Conservation (phyloP, 139 green algal genomes). For the Picochlorum sp. region DNA sequence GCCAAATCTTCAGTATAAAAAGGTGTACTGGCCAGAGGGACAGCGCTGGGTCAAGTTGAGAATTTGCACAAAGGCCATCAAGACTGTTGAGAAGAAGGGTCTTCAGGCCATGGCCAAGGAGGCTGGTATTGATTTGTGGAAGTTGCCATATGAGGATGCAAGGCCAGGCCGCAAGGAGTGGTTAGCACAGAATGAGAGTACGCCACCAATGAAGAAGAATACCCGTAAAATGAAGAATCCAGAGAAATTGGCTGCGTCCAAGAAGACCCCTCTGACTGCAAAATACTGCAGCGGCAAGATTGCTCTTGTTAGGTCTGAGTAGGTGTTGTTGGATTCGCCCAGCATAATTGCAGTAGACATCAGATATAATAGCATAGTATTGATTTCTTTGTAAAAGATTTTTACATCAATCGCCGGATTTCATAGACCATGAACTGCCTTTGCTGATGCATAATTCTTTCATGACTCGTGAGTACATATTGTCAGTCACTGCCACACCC, state of each 20-base stretch:
- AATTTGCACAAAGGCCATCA: conserved; percentile 65
- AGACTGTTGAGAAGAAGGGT: conserved; percentile 83
- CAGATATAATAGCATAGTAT: conserved; percentile 2
- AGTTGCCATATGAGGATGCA: conserved; percentile 68
- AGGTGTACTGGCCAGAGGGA: conserved; percentile 52
- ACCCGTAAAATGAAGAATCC: conserved; percentile 79
- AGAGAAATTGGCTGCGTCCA: conserved; percentile 73
- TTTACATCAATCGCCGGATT: conserved; percentile 8
- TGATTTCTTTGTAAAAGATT: background rate
- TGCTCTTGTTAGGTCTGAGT: conserved; percentile 20
- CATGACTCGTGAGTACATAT: conserved; percentile 28
- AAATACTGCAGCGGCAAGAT: conserved; percentile 38
- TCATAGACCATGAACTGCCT: conserved; percentile 34
- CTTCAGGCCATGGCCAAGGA: conserved; percentile 84
- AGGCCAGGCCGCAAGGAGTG: conserved; percentile 46
- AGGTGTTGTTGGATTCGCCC: too few species aligned
- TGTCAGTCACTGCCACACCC: conserved; percentile 22
- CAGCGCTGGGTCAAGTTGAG: conserved; percentile 68
- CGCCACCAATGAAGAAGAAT: conserved; percentile 37
- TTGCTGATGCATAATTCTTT: conserved; percentile 35
- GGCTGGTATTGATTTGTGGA: conserved; percentile 78
- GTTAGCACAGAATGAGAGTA: conserved; percentile 22
- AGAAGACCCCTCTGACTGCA: conserved; percentile 46
- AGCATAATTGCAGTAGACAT: too few species aligned
- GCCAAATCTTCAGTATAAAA: conserved; percentile 82